A percentile compares a stretch with the other conserved stretches of the same genome.
These are phyloP conservation scores for Colletotrichum tamarilloi DNA, from an alignment of 2,329 filamentous ascomycete genomes.

Conservation along the genomic window DNA sequence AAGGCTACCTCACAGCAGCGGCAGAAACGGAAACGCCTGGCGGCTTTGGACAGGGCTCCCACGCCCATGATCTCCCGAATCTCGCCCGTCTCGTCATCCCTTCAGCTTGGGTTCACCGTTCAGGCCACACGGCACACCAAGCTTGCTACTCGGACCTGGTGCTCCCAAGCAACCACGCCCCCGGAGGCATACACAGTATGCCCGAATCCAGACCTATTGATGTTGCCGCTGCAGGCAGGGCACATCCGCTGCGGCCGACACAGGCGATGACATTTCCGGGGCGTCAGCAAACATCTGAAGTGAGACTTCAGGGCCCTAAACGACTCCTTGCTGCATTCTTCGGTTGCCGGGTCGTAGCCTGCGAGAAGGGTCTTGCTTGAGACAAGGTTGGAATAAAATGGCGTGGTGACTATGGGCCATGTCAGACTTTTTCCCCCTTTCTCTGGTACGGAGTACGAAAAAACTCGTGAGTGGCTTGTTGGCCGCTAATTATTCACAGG, in stretches of 20 bases:
- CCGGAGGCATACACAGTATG: background rate
- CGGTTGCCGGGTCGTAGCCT: slow-evolving; percentile 30
- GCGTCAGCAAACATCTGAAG: background rate
- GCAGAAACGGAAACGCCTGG: slow-evolving; percentile 27
- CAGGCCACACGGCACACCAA: slow-evolving; percentile 18
- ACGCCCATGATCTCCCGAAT: slow-evolving; percentile 22
- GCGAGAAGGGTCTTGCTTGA: slow-evolving; percentile 29
- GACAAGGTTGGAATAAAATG: slow-evolving; percentile 30
- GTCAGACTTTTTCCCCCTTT: background rate
- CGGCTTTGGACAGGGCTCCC: slow-evolving; percentile 29
- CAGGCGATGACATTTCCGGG: background rate
- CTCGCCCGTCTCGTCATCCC: slow-evolving; percentile 29
- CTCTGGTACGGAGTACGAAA: background rate
- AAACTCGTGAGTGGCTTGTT: background rate
- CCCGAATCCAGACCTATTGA: background rate
- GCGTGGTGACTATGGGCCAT: slow-evolving; percentile 23
- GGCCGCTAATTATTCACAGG: slow-evolving; percentile 1
- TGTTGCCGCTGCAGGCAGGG: background rate
- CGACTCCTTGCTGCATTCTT: slow-evolving; percentile 25
- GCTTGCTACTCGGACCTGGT: slow-evolving; percentile 6
- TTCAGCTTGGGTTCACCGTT: slow-evolving; percentile 21
- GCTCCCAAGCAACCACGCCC: slow-evolving; percentile 1
- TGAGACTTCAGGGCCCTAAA: slow-evolving; percentile 32
- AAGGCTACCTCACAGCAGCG: slow-evolving; percentile 28
- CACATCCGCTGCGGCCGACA: background rate